Conservation (phyloP, 768 basidiomycete genomes). For the Paxillus rubicundulus region DNA sequence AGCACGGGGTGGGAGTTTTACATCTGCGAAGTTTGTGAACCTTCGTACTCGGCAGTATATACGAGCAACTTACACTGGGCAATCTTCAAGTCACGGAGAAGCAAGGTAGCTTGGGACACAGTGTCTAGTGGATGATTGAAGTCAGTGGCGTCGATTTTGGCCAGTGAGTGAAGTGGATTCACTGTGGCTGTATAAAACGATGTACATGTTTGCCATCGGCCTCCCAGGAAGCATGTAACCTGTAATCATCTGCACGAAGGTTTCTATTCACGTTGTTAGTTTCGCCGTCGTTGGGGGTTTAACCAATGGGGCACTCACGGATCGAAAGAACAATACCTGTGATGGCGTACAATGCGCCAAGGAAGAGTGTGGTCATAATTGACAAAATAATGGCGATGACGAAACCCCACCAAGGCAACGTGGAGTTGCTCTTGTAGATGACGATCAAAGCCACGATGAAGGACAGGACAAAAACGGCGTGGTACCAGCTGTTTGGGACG, state of each 20-base stretch:
- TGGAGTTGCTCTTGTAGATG: constrained; percentile 51
- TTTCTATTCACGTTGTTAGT: constrained; percentile 12
- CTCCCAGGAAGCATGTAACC: constrained; percentile 37
- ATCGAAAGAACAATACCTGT: constrained; percentile 30
- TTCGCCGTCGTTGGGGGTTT: not conserved
- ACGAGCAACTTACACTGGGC: constrained; percentile 17
- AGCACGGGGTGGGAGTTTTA: constrained; percentile 62
- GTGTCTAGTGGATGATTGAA: constrained; percentile 43
- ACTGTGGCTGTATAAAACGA: constrained; percentile 48
- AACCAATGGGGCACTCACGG: constrained; percentile 15
- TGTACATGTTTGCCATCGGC: constrained; percentile 45
- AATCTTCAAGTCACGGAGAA: constrained; percentile 59
- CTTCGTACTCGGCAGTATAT: constrained; percentile 30
- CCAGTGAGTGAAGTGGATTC: constrained; percentile 6
- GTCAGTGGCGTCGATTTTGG: constrained; percentile 39
- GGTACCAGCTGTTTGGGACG: constrained; percentile 34
- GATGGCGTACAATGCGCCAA: constrained; percentile 53
- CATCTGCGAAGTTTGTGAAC: constrained; percentile 28
- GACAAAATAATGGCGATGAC: constrained; percentile 54
- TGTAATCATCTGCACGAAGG: constrained; percentile 36
- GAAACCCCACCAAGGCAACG: constrained; percentile 60
- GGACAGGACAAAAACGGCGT: constrained; percentile 18
- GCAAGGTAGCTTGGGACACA: constrained; percentile 44
- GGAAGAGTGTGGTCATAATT: constrained; percentile 47
- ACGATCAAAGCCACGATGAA: constrained; percentile 54